Percentiles rank a stretch among this genome's conserved stretches.
Conservation (phyloP, 2,329 filamentous ascomycete species). For the Claviceps purpurea region DNA sequence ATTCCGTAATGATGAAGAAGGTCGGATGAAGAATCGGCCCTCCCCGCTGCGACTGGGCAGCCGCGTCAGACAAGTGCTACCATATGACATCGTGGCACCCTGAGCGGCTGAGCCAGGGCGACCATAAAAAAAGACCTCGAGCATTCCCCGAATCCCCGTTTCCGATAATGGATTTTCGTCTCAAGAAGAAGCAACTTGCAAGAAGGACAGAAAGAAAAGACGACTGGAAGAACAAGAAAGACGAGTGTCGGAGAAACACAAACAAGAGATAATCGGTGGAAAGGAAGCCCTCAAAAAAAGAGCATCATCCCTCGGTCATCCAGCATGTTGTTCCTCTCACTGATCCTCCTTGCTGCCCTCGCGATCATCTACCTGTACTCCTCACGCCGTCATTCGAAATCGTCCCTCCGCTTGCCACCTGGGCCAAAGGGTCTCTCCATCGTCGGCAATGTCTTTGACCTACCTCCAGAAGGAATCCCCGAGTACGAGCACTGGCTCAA, state of each 20-base stretch:
- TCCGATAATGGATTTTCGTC: no score
- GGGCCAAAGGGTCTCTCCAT: slow-evolving; percentile 6
- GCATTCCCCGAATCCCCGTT: no score
- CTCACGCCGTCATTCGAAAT: background rate
- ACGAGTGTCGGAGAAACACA: no score
- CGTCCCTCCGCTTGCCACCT: slow-evolving; percentile 2
- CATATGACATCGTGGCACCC: no score
- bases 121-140: no score
- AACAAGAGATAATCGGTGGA: no score
- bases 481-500: slow-evolving; percentile 6
- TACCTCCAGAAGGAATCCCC: background rate
- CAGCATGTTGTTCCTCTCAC: background rate
- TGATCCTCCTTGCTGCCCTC: background rate
- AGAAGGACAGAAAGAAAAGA: background rate
- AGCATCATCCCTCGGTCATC: background rate
- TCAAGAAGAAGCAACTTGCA: background rate
- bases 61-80: no score
- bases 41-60: no score
- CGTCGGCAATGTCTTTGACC: slow-evolving; percentile 4
- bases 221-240: no score
- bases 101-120: no score
- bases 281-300: background rate
- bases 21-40: no score
- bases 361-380: background rate
- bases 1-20: no score